These are phyloP conservation scores for Neocatenulostroma microsporum DNA, from an alignment of 2,329 filamentous ascomycete genomes.

Conservation along the genomic window DNA sequence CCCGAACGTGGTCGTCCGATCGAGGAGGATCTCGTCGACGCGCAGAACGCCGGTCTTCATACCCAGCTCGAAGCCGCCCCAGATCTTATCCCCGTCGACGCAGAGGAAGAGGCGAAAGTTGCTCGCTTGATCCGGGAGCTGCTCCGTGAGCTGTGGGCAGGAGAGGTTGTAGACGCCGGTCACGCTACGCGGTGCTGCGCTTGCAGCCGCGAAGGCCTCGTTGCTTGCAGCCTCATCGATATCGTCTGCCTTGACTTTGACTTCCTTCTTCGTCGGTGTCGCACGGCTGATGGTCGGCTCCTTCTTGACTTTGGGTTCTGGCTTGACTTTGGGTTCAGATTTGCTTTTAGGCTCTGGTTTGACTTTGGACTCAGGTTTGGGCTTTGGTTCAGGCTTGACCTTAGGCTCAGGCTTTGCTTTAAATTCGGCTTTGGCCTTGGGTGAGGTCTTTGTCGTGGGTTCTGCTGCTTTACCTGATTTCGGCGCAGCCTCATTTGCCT, in stretches of 20 bases:
- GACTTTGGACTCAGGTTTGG: constrained; percentile 10
- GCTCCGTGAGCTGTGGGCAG: constrained; percentile 18
- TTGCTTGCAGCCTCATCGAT: too few species aligned
- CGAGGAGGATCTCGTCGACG: constrained; percentile 25
- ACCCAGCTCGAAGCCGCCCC: constrained; percentile 42
- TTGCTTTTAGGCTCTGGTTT: constrained; percentile 12
- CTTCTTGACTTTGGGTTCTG: constrained; percentile 6
- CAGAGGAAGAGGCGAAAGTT: constrained; percentile 34
- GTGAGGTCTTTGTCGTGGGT: background rate
- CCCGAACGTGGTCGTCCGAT: constrained; percentile 14
- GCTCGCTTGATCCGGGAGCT: constrained; percentile 11
- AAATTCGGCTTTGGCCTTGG: background rate
- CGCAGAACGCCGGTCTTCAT: constrained; percentile 38
- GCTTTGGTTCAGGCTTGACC: constrained; percentile 14
- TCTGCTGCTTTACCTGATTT: too few species aligned
- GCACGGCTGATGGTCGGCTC: constrained; percentile 2
- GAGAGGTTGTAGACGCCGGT: constrained; percentile 41
- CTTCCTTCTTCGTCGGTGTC: constrained; percentile 9
- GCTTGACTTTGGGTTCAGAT: constrained; percentile 9
- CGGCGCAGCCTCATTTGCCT: too few species aligned
- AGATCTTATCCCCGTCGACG: constrained; percentile 33
- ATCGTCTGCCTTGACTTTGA: constrained; percentile 11
- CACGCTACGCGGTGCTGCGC: constrained; percentile 19
- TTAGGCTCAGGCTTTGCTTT: constrained; percentile 1
- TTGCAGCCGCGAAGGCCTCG: constrained; percentile 9